These are phyloP conservation scores for Colletotrichum lindemuthianum DNA, from an alignment of 2,329 filamentous ascomycete genomes.

Conservation along the genomic window DNA sequence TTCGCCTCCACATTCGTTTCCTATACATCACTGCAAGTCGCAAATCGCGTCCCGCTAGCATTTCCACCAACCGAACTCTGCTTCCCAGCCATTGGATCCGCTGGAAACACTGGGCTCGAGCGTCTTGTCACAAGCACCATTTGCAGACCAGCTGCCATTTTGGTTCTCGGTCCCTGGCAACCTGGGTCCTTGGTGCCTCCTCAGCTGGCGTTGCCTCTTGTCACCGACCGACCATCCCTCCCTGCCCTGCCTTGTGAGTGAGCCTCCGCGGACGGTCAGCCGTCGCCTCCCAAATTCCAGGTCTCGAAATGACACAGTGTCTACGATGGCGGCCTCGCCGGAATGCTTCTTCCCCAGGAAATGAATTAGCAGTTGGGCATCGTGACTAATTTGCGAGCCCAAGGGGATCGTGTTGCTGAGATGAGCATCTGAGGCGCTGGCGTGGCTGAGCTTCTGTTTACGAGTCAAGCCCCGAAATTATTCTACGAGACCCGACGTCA, in stretches of 20 bases:
- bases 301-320: neutral
- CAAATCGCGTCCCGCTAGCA: conserved; percentile 10
- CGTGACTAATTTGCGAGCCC: conserved; percentile 11
- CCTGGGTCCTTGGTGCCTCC: neutral
- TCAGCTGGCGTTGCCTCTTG: neutral
- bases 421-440: conserved; percentile 29
- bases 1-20: conserved; percentile 22
- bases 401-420: conserved; percentile 14
- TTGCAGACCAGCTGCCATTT: conserved; percentile 12
- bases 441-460: conserved; percentile 27
- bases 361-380: neutral
- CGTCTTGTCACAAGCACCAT: conserved; percentile 11
- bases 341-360: conserved; percentile 1
- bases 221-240: conserved; percentile 1
- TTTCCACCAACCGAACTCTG: conserved; percentile 17
- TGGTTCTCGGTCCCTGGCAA: neutral
- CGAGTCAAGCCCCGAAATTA: conserved; percentile 32
- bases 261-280: conserved; percentile 11
- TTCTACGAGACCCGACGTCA: conserved; percentile 3
- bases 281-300: conserved; percentile 8
- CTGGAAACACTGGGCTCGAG: conserved; percentile 2
- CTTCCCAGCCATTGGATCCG: conserved; percentile 2
- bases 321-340: neutral
- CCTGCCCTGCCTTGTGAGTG: conserved; percentile 6
- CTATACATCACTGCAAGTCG: conserved; percentile 1